Base-by-base conservation (phyloP, 148 eudicot species). In the Spergularia bocconei region DNA sequence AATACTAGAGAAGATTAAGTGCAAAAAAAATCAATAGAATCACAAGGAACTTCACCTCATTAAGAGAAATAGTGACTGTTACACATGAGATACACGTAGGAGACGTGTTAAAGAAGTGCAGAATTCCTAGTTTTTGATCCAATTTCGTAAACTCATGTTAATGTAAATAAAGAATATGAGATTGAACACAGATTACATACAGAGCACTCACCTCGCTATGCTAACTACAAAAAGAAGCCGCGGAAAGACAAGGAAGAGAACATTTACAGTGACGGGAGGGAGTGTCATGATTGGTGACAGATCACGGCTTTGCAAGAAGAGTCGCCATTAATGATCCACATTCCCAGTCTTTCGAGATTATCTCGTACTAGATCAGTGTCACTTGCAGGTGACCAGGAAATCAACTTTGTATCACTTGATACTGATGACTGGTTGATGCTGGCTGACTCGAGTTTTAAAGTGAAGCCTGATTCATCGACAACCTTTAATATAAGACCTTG, bases 291-390 rank as follows among this genome's bases (percentile, higher is more conserved):
- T 41, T 56, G 81, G 74, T 92, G 90, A 81, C 98, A 95, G 70
- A 89, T 63, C 59, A 95, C 96, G 63, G 93, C 89, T 57, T 70
- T 87, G 79, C 98, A 95, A 20, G 96, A 88, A 56, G 75, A 77
- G 12, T 92, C 93, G 23, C 78, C 73, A 80, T 92, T 96, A 25
- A 95, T 81, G 53, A 81, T 73, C 98, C 98, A 95, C 81, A 89
- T 11, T 55, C 89, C 88, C 15, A 87, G 58, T 67, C 77, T 77
- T 73, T 75, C 80, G 63, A 95, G 93, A 36, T 63, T 75, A 41
- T 83, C 86, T 71, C 60, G 81, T 71, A 95, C 63, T 63, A 76
- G 50, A 73, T 82, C 85, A 21, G 61, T 56, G 77, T 75, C 85
- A 73, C 74, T 80, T 36, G 78, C 83, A 60, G 87, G 73, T 16